Base-by-base conservation (phyloP, 1,139 yeast genomes). In the Williopsis jadinii region DNA sequence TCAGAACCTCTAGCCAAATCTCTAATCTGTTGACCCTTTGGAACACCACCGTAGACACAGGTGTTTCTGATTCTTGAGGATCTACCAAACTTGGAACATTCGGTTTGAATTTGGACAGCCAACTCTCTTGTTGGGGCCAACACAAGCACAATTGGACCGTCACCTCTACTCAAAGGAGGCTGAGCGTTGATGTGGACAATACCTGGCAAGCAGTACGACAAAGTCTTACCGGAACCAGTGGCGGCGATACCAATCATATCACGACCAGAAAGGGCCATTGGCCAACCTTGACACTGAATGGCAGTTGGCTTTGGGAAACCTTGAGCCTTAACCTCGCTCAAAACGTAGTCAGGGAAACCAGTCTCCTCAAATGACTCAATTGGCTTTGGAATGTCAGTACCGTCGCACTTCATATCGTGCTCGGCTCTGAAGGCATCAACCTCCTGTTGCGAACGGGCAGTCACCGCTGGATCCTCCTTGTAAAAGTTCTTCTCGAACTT, bases 281-380 rank as follows among this genome's bases (percentile, higher is more conserved):
- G 98, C 98, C 98, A 92, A 70, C 98, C 98, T 72, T 94, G 98
- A 66, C 96, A 86, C 71, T 92, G 98, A 62, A 92, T 92, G 52
- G 87, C 87, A 45, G 98, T 92, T 56, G 98, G 98, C 51, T 73
- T 78, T 45, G 84, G 94, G 71, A 92, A 92, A 47, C 97, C 97
- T 68, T 86, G 92, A 47, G 82, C 81, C 69, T 84, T 79, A 56
- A 92, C 88, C 71, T 92, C 97, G 52, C 70, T 73, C 62, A 92
- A 74, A 35, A 92, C 97, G 61, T 92, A 90, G 55, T 80, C 85
- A 51, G 97, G 97, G 77, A 90, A 90, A 8, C 49, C 49, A 32
- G 49, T 42, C 41, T 45, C 49, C 24, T 43, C 49, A 27, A 92
- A 92, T 39, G 77, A 61, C 53, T 92, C 82, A 58, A 92, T 86